Percentiles rank a stretch among this genome's conserved stretches.
Evolutionary conservation across 306 rosid genomes (phyloP).

Genomic region (Bauhinia variegata): DNA sequence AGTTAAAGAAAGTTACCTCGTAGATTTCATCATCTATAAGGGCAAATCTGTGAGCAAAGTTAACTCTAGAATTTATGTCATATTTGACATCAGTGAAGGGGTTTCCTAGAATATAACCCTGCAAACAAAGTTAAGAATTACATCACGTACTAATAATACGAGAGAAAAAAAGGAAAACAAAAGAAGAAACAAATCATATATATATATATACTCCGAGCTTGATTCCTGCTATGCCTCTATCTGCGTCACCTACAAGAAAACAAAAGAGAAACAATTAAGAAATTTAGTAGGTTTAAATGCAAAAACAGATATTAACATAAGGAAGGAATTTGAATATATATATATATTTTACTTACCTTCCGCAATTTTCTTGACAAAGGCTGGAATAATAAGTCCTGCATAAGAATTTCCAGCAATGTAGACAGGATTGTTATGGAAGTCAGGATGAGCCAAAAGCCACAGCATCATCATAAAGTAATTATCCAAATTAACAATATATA

Average conservation of each 20-base stretch:
- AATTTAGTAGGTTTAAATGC: not conserved
- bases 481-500: too few species aligned
- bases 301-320: not conserved
- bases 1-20: constrained; percentile 24
- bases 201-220: constrained; percentile 37
- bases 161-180: not conserved
- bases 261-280: not conserved
- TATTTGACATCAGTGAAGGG: constrained; percentile 23
- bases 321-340: too few species aligned
- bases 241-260: constrained; percentile 20
- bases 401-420: constrained; percentile 40
- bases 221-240: not conserved
- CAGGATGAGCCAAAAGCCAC: constrained; percentile 40
- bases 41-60: constrained; percentile 36
- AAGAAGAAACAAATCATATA: not conserved
- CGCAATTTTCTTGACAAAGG: constrained; percentile 22
- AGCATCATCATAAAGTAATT: not conserved
- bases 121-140: too few species aligned
- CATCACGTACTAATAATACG: not conserved
- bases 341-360: constrained; percentile 34
- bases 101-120: constrained; percentile 39
- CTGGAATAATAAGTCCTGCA: constrained; percentile 31
- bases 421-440: constrained; percentile 5
- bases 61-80: constrained; percentile 17
- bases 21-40: constrained; percentile 37